Base-by-base conservation (phyloP, 164 flowering plant species). In the Taxillus chinensis region DNA sequence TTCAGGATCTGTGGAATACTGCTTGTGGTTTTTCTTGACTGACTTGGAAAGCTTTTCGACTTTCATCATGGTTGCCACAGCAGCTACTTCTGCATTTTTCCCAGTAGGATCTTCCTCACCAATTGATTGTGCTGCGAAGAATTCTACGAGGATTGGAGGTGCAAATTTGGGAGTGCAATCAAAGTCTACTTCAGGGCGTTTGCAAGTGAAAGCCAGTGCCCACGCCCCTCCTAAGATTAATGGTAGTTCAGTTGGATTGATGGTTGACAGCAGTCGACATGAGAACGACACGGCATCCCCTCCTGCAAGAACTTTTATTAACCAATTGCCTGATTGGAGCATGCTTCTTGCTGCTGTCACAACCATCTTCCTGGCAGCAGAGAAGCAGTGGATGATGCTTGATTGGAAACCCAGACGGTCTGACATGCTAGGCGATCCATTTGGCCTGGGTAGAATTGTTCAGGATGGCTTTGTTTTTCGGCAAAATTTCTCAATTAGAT, bases 321-420 rank as follows among this genome's bases (percentile, higher is more conserved):
- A 90, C 68, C 88, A 82, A 51, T 73, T 84, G 67, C 98, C 98
- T 62, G 98, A 92, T 72, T 90, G 98, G 98, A 88, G 96, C 75
- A 83, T 92, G 87, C 95, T 92, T 62, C 92, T 92, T 72, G 92
- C 96, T 66, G 96, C 97, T 16, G 84, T 88, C 48, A 90, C 97
- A 0, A 89, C 96, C 0, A 82, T 90, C 60, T 92, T 92, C 68
- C 76, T 92, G 82, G 96, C 98, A 10, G 97, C 98, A 27, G 98
- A 88, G 79, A 90, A 90, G 75, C 97, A 90, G 69, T 90, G 90
- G 95, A 88, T 82, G 79, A 86, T 83, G 84, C 84, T 90, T 64
- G 98, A 92, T 67, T 92, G 96, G 97, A 90, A 90, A 69, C 96
- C 98, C 0, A 83, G 79, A 79, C 74, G 90, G 27, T 66, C 90